Conservation (phyloP, 495 filamentous ascomycete genomes). For the Penicillium turbatum region DNA sequence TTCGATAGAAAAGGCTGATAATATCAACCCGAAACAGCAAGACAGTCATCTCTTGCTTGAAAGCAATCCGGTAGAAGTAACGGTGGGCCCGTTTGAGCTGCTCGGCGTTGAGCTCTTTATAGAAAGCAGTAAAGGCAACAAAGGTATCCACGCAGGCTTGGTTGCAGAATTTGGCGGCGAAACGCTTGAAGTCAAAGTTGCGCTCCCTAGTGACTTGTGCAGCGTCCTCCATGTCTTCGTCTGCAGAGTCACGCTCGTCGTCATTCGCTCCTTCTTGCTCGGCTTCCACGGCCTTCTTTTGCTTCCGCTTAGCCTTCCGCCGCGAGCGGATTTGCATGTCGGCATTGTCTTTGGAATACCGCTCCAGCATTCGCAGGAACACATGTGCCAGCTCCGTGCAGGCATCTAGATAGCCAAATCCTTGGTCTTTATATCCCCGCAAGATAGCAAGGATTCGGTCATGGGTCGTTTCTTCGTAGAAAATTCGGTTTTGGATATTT, state of each 20-base stretch:
- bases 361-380: conserved; percentile 86
- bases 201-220: conserved; percentile 70
- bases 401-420: conserved; percentile 88
- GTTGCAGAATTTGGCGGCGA: conserved; percentile 71
- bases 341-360: conserved; percentile 89
- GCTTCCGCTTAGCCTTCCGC: conserved; percentile 62
- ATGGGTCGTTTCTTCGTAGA: conserved; percentile 95
- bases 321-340: conserved; percentile 88
- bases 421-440: conserved; percentile 84
- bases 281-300: conserved; percentile 49
- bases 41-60: conserved; percentile 87
- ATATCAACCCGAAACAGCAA: conserved; percentile 90
- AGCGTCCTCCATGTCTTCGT: conserved; percentile 68
- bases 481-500: conserved; percentile 93
- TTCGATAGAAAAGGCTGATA: conserved; percentile 77
- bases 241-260: conserved; percentile 58
- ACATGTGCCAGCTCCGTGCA: conserved; percentile 88
- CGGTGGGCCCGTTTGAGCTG: conserved; percentile 93
- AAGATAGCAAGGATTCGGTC: conserved; percentile 77
- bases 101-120: conserved; percentile 69
- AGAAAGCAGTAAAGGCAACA: conserved; percentile 71
- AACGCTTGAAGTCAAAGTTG: conserved; percentile 90
- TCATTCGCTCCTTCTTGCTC: conserved; percentile 35
- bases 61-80: conserved; percentile 90
- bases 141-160: conserved; percentile 89